Base-by-base conservation (phyloP, 106 monocot species). In the Apostasia shenzhenica region DNA sequence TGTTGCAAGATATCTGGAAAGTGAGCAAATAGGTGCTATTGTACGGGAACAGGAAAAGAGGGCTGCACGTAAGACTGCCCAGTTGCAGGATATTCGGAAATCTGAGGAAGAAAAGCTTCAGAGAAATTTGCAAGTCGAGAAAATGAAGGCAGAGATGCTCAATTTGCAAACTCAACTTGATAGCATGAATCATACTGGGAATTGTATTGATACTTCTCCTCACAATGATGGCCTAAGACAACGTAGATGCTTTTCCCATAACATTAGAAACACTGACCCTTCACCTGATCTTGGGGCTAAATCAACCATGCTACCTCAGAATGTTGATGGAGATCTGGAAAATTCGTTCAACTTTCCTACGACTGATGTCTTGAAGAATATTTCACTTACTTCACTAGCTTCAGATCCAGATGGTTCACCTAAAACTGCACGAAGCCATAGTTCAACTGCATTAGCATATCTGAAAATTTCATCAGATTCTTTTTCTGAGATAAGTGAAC, bases 141-240 rank as follows among this genome's bases (percentile, higher is more conserved):
- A 89, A 79, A 97, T 92, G 86, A 97, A 97, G 79, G 76, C 97
- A 54, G 92, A 97, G 81, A 89, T 97, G 89, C 77, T 92, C 11
- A 89, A 97, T 87, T 81, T 97, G 69, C 89, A 92, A 75, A 78
- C 60, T 57, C 84, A 97, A 55, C 89, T 97, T 5, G 77, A 85
- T 8, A 84, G 81, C 57, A 81, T 83, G 77, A 87, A 77, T 67
- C 77, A 84, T 42, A 67, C 70, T 44, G 48, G 67, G 1, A 73
- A 82, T 64, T 61, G 79, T 58, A 45, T 63, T 39, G 68, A 68
- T 48, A 65, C 14, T 67, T 59, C 87, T 58, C 79, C 82, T 14
- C 71, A 76, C 57, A 67, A 56, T 52, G 84, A 83, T 65, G 86
- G 89, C 42, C 73, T 88, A 7, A 71, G 82, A 38, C 70, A 70